Conservation (phyloP, 192 early-diverging fungal genomes). For the Backusella parvicylindrica region DNA sequence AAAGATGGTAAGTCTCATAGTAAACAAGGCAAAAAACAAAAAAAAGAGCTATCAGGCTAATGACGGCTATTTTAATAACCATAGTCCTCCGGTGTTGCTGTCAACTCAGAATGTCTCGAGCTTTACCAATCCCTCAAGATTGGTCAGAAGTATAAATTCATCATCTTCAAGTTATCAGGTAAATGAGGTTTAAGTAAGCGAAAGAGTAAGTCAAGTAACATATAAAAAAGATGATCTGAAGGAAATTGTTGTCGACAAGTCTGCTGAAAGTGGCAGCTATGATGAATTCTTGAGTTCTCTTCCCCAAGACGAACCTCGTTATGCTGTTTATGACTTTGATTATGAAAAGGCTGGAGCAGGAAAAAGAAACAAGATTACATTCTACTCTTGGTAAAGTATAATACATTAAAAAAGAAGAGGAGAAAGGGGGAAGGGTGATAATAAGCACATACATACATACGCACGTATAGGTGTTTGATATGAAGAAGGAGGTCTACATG, state of each 20-base stretch:
- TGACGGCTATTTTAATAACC: no score
- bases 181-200: conserved; percentile 2
- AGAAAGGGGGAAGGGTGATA: not conserved
- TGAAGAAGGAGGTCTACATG: no score
- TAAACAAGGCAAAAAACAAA: no score
- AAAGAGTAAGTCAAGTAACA: no score
- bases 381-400: conserved; percentile 68
- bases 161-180: conserved; percentile 80
- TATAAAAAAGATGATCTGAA: conserved; percentile 48
- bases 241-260: conserved; percentile 67
- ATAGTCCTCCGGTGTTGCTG: conserved; percentile 77
- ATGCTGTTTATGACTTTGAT: conserved; percentile 87
- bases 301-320: conserved; percentile 71
- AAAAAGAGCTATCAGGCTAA: no score
- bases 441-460: no score
- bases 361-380: conserved; percentile 81
- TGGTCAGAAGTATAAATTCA: conserved; percentile 67
- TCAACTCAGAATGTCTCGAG: conserved; percentile 56
- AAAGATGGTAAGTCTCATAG: no score
- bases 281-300: conserved; percentile 65
- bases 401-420: no score
- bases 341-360: conserved; percentile 63
- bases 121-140: conserved; percentile 73
- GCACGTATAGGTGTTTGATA: no score
- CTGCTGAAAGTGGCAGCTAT: conserved; percentile 49